Conservation (phyloP, 139 green algal species). For the Chlorella sp. region DNA sequence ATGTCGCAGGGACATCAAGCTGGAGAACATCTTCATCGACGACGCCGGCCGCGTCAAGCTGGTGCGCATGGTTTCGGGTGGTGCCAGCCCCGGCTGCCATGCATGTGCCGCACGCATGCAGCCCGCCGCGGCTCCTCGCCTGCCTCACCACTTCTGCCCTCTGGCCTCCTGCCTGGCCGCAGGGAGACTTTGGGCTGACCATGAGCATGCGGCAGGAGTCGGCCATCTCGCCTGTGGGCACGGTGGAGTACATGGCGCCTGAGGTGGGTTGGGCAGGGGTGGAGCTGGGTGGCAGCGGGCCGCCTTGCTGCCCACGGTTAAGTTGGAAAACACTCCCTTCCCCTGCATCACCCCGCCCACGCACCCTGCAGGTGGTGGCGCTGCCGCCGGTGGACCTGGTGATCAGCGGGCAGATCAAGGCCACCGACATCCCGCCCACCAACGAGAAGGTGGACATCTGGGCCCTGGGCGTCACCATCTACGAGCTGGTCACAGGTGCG, state of each 20-base stretch:
- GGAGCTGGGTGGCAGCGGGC: background rate
- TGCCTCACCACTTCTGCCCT: background rate
- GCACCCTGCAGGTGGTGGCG: conserved; percentile 46
- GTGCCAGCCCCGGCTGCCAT: no score
- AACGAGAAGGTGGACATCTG: conserved; percentile 80
- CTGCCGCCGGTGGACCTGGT: conserved; percentile 70
- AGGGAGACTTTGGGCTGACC: conserved; percentile 73
- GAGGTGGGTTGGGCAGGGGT: conserved; percentile 60
- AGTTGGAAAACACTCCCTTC: background rate
- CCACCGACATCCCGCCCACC: conserved; percentile 55
- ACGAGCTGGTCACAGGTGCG: conserved; percentile 75
- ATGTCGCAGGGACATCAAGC: conserved; percentile 71
- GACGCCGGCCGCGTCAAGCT: conserved; percentile 56
- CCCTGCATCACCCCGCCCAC: background rate
- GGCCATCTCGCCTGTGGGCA: conserved; percentile 77
- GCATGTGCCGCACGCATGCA: background rate
- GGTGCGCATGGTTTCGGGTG: background rate
- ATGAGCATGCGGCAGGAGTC: conserved; percentile 72
- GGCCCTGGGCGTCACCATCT: conserved; percentile 78
- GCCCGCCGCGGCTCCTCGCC: background rate
- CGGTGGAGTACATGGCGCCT: conserved; percentile 83
- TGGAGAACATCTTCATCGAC: conserved; percentile 83
- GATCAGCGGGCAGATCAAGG: conserved; percentile 45
- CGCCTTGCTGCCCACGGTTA: background rate
- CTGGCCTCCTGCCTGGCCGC: background rate